Base-by-base conservation (phyloP, 257 asterid species). In the Solanum appendiculatum region DNA sequence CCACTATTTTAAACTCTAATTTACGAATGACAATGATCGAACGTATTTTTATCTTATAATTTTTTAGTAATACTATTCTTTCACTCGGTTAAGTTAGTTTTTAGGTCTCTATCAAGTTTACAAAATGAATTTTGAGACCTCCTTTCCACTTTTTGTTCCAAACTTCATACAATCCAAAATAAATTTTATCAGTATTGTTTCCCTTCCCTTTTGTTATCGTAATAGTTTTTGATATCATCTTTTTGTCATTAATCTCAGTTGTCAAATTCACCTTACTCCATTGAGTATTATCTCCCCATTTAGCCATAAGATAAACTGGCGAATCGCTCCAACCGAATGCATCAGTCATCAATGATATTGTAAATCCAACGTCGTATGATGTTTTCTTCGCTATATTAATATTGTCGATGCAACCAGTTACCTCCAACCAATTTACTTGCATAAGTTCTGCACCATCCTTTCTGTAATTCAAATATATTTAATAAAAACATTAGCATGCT, bases 391-490 rank as follows among this genome's bases (percentile, higher is more conserved):
- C 27, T 0, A 23, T 2, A 9, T 54, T 82, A 3, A 36, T 66
- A 1, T 34, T 12, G 31, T 74, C 72, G 3, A 90, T 87, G 11
- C 83, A 90, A 29, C 89, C 86, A 56, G 89, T 89, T n/a, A 90
- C 90, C 83, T 90, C 91, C 9, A 87, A 82, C 92, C 92, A 90
- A 23, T 23, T 81, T 74, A 87, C 89, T 75, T 90, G 91, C 1
- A 82, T 56, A 31, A 89, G 48, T 34, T 85, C 89, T 3, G 84
- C 89, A 0, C 48, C 39, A 9, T 56, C 39, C n/a, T 69, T 87
- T 51, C 85, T 84, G 70, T 40, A 80, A 40, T 39, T 39, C 36
- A 75, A 74, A 75, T 2, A 72, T 20, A 72, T 21, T 21, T 37
- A 11, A 74, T 37, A 13, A 21, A 15, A 21, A 63, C 7, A 21